Base-by-base conservation (phyloP, 2,329 filamentous ascomycete species). In the Colletotrichum truncatum region DNA sequence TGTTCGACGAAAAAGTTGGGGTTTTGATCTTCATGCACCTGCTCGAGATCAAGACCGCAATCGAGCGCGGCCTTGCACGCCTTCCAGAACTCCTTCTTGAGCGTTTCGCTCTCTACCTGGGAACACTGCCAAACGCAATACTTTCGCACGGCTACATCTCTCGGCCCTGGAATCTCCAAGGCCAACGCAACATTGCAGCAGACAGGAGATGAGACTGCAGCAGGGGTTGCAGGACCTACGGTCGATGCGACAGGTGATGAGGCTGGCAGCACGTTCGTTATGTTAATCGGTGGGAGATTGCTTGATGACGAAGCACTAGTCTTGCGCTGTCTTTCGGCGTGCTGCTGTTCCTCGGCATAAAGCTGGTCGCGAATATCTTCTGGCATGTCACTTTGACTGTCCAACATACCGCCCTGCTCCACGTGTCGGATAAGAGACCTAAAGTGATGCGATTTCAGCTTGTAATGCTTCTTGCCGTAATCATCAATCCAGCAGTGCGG, bases 281-380 rank as follows among this genome's bases (percentile, higher is more conserved):
- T 45, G 16, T 45, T 45, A n/a, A 45, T 45, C 21, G 16, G 41
- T 25, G 21, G 41, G 41, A 11, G 25, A 45, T 45, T 45, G 16
- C 18, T 12, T 11, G 8, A 26, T 9, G 21, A 9, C 21, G 21
- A 14, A n/a, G 43, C 16, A 14, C 28, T 46, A 7, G 21, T 23
- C 43, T 46, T 46, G 23, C 34, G 34, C n/a, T 36, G 43, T 16
- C 43, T 25, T 26, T 46, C 23, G 11, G 21, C 16, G 23, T 55
- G 30, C 43, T 68, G 45, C 39, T 68, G 46, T 18, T 59, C 58
- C 58, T 68, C 54, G 38, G 62, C 57, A 46, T 68, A 68, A 23
- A 66, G 34, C 54, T 58, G 46, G n/a, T 36, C 36, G 39, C 46
- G 52, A 38, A 66, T 63, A 9, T 63, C 36, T 41, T 68, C 16